Evolutionary conservation across 208 protist genomes (phyloP), one percentile per base, ranked within the genome.

Genomic region (Trypanosoma boissoni): DNA sequence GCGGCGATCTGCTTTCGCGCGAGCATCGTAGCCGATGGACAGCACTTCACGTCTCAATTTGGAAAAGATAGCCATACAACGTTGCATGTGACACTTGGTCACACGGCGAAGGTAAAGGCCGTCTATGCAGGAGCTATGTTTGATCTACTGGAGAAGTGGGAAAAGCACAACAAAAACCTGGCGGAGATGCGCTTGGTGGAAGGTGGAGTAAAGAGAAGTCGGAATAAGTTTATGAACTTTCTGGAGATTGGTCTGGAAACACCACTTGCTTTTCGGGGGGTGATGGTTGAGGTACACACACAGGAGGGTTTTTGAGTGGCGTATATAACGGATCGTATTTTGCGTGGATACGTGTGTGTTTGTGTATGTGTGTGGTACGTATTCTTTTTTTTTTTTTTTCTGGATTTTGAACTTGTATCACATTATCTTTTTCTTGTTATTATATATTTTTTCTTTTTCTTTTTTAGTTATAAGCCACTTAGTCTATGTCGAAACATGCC

Each of bases 171-270:
- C 50, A 64, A 54, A 14, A 56, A 60, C 14, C 68, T 95, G 21
- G 49, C 57, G 18, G 39, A 58, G 28, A 37, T 23, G 23, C 52
- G 42, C 12, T 21, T 64, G 18, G 39, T 18, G 12, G 27, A 32
- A 7, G 51, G 43, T 8, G 46, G 24, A 18, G 81, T 82, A 8
- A 79, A 67, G 32, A 76, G 85, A n/a, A 95, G 88, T 67, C 66
- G 76, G 10, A 37, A 72, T n/a, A 95, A 95, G 58, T 95, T 82
- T 58, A 76, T 83, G 64, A 95, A 95, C 67, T 95, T 92, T 61
- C 51, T 83, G 14, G 69, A 77, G 21, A 34, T 67, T 55, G 43
- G 56, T 41, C 43, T 78, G 36, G 54, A 42, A 12, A 54, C 0
- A 4, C 48, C 51, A 6, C 12, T 67, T 50, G 26, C 18, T 58